These are phyloP conservation scores for Chaetomium globosum DNA, from an alignment of 2,329 filamentous ascomycete genomes.

Conservation along the genomic window DNA sequence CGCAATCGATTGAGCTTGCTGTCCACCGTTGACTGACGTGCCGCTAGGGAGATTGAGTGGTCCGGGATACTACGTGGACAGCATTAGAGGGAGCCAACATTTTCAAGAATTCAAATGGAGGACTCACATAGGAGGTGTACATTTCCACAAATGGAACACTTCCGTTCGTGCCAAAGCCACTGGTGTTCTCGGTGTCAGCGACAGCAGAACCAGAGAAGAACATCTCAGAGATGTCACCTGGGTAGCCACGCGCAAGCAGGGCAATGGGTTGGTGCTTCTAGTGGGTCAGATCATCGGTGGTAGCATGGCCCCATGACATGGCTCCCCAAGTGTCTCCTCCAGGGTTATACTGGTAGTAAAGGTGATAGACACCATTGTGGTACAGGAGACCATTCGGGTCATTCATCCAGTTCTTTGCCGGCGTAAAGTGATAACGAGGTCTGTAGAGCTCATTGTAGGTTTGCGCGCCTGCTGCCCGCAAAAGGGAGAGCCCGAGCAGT, in stretches of 20 bases:
- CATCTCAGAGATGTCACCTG: conserved; percentile 13
- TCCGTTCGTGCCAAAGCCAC: conserved; percentile 15
- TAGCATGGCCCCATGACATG: conserved; percentile 19
- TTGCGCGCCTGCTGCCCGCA: conserved; percentile 8
- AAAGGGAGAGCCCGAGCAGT: conserved; percentile 11
- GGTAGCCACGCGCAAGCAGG: conserved; percentile 17
- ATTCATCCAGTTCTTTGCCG: conserved; percentile 18
- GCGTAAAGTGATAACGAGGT: conserved; percentile 17
- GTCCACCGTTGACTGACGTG: conserved; percentile 12
- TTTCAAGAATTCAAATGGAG: neutral
- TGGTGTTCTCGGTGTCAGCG: conserved; percentile 17
- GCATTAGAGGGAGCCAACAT: neutral
- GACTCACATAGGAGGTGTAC: conserved; percentile 19
- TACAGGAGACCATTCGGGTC: conserved; percentile 16
- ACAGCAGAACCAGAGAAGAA: conserved; percentile 15
- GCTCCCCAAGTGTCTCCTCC: conserved; percentile 16
- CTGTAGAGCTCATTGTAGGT: conserved; percentile 19
- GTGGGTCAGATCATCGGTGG: conserved; percentile 14
- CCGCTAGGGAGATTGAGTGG: conserved; percentile 8
- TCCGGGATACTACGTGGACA: conserved; percentile 10
- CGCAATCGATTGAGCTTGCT: conserved; percentile 19
- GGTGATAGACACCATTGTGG: conserved; percentile 18
- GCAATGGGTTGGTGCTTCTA: conserved; percentile 10
- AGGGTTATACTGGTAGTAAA: conserved; percentile 19
- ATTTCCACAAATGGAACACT: conserved; percentile 14